Evolutionary conservation across 2,329 filamentous ascomycete genomes (phyloP).

Genomic region (Capronia americana): DNA sequence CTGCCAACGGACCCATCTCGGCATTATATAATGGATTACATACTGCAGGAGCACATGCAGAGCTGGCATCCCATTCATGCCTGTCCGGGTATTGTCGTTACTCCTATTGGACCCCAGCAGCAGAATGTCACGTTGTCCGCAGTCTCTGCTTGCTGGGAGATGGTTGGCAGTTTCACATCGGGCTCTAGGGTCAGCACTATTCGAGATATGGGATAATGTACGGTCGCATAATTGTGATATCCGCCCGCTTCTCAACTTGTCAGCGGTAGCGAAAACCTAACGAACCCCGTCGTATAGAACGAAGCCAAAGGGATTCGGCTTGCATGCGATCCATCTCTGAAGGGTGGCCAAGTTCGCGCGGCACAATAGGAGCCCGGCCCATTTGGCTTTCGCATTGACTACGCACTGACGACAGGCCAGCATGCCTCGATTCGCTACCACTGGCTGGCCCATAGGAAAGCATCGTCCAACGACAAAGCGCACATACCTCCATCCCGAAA

Average conservation of each 20-base stretch:
- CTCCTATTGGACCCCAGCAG: background rate
- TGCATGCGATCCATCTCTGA: background rate
- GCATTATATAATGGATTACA: slow-evolving; percentile 17
- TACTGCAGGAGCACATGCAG: background rate
- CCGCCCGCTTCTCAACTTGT: background rate
- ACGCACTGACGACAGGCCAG: background rate
- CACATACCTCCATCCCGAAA: background rate
- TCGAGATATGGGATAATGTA: background rate
- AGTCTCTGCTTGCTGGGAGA: background rate
- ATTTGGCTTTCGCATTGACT: background rate
- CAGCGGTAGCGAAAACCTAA: background rate
- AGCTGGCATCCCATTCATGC: background rate
- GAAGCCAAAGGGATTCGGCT: background rate
- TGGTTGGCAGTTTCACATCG: background rate
- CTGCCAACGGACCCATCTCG: background rate
- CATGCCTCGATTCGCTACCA: slow-evolving; percentile 6
- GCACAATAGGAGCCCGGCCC: background rate
- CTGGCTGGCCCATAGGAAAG: background rate
- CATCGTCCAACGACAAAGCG: background rate
- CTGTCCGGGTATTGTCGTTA: background rate
- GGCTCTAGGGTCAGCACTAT: background rate
- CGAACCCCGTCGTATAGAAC: background rate
- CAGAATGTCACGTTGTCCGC: background rate
- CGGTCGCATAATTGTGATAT: background rate
- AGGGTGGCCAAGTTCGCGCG: background rate